A percentile compares a stretch with the other conserved stretches of the same genome.
These are phyloP conservation scores for Prinsepia uniflora DNA, from an alignment of 306 rosid genomes.

Conservation along the genomic window DNA sequence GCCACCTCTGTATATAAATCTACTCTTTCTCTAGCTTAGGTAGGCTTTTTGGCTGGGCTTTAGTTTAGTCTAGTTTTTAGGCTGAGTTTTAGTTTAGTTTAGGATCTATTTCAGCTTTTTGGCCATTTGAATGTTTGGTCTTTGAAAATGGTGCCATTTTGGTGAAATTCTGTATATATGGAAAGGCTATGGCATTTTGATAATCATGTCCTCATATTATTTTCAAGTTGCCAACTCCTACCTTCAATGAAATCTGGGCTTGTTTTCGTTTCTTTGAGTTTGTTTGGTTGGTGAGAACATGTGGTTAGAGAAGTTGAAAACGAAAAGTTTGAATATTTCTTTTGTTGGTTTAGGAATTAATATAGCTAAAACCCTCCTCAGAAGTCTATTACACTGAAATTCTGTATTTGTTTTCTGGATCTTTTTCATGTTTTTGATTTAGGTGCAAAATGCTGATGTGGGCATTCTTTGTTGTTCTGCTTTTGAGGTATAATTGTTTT, in stretches of 20 bases:
- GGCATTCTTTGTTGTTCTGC: not conserved
- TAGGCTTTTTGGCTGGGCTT: too few species aligned
- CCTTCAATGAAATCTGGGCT: slow-evolving; percentile 9
- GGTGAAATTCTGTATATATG: not conserved
- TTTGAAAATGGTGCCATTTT: not conserved
- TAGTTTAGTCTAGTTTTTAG: too few species aligned
- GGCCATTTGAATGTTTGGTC: slow-evolving; percentile 4
- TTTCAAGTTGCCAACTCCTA: too few species aligned
- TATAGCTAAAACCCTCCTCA: not conserved
- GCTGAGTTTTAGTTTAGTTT: too few species aligned
- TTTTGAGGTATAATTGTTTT: not conserved
- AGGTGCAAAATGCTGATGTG: not conserved
- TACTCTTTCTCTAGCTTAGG: too few species aligned
- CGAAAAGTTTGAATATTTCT: not conserved
- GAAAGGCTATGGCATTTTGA: not conserved
- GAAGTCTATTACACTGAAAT: not conserved
- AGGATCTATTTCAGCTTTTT: too few species aligned
- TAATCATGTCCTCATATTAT: too few species aligned
- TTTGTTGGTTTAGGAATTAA: too few species aligned
- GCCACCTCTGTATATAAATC: too few species aligned
- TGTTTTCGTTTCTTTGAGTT: too few species aligned
- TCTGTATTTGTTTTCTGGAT: not conserved
- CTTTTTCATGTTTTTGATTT: not conserved
- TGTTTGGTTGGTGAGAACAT: too few species aligned
- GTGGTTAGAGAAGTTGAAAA: too few species aligned